These are phyloP conservation scores for Diutina catenulata DNA, from an alignment of 1,139 yeast species.

Conservation along the genomic window DNA sequence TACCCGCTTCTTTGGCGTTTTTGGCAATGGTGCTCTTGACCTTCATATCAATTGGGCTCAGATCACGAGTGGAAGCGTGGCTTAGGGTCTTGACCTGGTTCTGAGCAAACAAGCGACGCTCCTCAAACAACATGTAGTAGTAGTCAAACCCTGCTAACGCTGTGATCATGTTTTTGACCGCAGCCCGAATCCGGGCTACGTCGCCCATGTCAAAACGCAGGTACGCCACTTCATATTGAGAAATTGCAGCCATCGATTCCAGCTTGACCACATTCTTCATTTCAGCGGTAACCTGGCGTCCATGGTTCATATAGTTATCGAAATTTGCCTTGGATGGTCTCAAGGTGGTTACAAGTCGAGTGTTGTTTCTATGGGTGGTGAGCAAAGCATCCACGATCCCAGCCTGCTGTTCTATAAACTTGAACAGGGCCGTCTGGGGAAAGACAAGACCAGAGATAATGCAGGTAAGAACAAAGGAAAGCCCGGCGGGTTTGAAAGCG, in stretches of 20 bases:
- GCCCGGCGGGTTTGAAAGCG: slow-evolving; percentile 17
- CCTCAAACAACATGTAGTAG: background rate
- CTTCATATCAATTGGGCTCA: background rate
- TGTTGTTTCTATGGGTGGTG: slow-evolving; percentile 11
- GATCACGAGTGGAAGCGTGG: background rate
- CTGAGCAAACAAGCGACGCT: background rate
- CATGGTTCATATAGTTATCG: slow-evolving; percentile 6
- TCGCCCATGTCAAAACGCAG: slow-evolving; percentile 3
- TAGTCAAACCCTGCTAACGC: background rate
- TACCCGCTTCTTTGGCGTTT: background rate
- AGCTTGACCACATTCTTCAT: background rate
- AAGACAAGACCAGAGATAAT: slow-evolving; percentile 15
- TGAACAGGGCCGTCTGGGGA: slow-evolving; percentile 21
- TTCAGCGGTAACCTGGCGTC: slow-evolving; percentile 3
- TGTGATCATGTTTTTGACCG: background rate
- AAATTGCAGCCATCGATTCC: background rate
- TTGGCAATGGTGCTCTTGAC: background rate
- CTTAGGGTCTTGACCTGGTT: background rate
- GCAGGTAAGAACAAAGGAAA: slow-evolving; percentile 15
- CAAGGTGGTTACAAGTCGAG: slow-evolving; percentile 16
- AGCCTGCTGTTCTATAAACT: slow-evolving; percentile 13
- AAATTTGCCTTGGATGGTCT: slow-evolving; percentile 20
- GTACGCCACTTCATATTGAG: background rate
- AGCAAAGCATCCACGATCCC: slow-evolving; percentile 12
- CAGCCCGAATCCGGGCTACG: background rate